Percentiles rank a stretch among this genome's conserved stretches.
phyloP scores from a whole-genome alignment of 1,139 yeast genomes.

The Kodamaea sp. region DNA sequence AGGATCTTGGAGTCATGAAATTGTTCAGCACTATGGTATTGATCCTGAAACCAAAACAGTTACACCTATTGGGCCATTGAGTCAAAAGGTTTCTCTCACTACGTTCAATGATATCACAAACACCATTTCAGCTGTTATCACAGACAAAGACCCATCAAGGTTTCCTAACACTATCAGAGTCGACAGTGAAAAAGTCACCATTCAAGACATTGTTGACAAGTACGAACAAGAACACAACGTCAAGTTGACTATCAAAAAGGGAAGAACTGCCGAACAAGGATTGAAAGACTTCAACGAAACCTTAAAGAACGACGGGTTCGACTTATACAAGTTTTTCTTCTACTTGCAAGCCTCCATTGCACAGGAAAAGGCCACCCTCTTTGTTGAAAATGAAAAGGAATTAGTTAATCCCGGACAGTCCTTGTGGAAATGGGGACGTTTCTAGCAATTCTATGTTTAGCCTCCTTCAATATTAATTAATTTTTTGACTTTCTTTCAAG shows the following conservation, averaged over 20 bases:
- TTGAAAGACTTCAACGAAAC: constrained; percentile 28
- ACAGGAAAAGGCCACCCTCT: constrained; percentile 38
- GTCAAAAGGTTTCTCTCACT: constrained; percentile 33
- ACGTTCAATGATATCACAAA: constrained; percentile 51
- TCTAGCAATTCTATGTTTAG: too few relatives aligned
- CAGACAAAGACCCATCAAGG: constrained; percentile 26
- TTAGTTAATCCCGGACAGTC: constrained; percentile 55
- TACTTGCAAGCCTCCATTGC: constrained; percentile 34
- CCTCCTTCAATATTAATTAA: too few relatives aligned
- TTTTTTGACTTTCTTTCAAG: too few relatives aligned
- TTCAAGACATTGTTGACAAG: constrained; percentile 36
- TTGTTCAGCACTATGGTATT: constrained; percentile 39
- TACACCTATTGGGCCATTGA: constrained; percentile 43
- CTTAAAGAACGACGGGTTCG: constrained; percentile 23
- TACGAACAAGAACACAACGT: constrained; percentile 44
- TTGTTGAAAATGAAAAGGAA: constrained; percentile 43
- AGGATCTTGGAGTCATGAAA: constrained; percentile 36
- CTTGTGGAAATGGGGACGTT: constrained; percentile 54
- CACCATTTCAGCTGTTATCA: constrained; percentile 35
- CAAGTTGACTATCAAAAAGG: constrained; percentile 28
- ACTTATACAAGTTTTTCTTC: constrained; percentile 22
- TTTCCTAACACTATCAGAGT: constrained; percentile 49
- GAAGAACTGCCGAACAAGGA: constrained; percentile 30
- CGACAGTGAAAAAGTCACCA: constrained; percentile 40
- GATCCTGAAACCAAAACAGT: constrained; percentile 34